These are phyloP conservation scores for Candida xyloterini DNA, from an alignment of 805 yeast genomes.

Conservation along the genomic window DNA sequence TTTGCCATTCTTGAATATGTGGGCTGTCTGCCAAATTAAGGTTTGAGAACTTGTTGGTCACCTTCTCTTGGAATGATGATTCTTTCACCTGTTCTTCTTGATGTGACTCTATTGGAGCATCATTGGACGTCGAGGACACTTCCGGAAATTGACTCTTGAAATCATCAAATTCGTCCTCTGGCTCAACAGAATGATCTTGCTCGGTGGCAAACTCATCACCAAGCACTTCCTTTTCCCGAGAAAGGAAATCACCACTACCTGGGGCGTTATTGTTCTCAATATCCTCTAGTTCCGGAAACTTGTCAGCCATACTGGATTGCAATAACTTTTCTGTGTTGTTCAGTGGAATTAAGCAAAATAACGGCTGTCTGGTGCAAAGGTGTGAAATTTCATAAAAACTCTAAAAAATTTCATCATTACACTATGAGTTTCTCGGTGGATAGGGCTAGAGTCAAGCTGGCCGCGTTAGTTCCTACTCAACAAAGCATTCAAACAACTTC, in stretches of 20 bases:
- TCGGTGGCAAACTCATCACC: conserved; percentile 74
- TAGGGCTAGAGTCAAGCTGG: conserved; percentile 45
- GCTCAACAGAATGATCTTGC: conserved; percentile 47
- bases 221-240: conserved; percentile 63
- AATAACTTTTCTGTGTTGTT: conserved; percentile 5
- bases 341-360: background rate
- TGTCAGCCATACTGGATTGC: conserved; percentile 55
- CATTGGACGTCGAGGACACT: conserved; percentile 30
- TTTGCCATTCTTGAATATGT: conserved; percentile 74
- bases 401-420: conserved; percentile 2
- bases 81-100: conserved; percentile 10
- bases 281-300: conserved; percentile 68
- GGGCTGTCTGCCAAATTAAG: conserved; percentile 48
- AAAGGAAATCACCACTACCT: conserved; percentile 47
- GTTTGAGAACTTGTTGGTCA: conserved; percentile 39
- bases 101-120: conserved; percentile 13
- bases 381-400: too few species aligned
- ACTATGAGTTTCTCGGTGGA: conserved; percentile 51
- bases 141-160: conserved; percentile 67
- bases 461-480: conserved; percentile 54
- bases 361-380: conserved; percentile 1
- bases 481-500: conserved; percentile 72
- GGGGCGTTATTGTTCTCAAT: conserved; percentile 34
- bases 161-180: conserved; percentile 49
- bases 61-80: conserved; percentile 26